phyloP scores from a whole-genome alignment of 345 rosid genomes.

The Syzygium aromaticum region DNA sequence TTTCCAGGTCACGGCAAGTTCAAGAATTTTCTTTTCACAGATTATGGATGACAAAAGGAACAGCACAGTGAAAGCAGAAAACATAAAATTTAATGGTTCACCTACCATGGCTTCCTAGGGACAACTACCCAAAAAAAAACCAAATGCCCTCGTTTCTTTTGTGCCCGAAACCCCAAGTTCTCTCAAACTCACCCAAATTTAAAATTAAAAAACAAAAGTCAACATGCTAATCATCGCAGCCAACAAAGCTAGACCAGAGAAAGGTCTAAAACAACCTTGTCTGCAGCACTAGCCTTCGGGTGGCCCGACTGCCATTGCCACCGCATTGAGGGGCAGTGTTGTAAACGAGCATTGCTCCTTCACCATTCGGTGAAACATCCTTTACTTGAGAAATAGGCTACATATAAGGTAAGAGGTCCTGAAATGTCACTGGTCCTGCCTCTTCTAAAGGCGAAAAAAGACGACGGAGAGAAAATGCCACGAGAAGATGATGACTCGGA shows the following conservation, averaged over 20 bases:
- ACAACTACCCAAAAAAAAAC: slow-evolving; percentile 5
- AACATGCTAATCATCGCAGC: neutral
- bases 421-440: neutral
- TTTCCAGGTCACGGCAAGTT: neutral
- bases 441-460: neutral
- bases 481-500: slow-evolving; percentile 41
- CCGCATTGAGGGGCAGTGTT: neutral
- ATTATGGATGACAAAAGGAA: neutral
- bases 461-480: slow-evolving; percentile 24
- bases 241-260: neutral
- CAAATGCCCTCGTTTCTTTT: neutral
- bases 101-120: slow-evolving; percentile 30
- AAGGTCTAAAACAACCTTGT: neutral
- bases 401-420: slow-evolving; percentile 9
- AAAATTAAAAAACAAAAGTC: neutral
- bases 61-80: neutral
- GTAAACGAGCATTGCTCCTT: neutral
- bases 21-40: neutral
- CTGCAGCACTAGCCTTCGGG: neutral
- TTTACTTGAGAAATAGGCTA: slow-evolving; percentile 29
- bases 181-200: slow-evolving; percentile 6
- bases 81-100: slow-evolving; percentile 28
- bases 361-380: slow-evolving; percentile 8
- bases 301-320: neutral
- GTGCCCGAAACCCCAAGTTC: slow-evolving; percentile 1